Evolutionary conservation across 148 eudicot genomes (phyloP), one percentile per base, ranked within the genome.

Genomic region (Vaccinium darrowii): DNA sequence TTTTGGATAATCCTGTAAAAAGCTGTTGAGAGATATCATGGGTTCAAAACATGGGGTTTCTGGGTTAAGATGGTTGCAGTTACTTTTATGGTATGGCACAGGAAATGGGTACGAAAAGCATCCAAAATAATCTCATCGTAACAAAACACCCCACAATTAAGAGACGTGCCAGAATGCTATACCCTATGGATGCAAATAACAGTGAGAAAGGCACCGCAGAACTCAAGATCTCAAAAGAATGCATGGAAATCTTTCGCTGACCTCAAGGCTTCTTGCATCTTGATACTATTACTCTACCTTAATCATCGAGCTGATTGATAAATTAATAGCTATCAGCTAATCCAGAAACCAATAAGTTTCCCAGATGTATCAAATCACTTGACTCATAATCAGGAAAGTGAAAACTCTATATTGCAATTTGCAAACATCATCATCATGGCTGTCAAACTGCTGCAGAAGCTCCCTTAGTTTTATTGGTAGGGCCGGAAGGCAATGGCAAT

Each of bases 11-110:
- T 36, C 67, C n/a, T 62, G 67, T 23, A 56, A 57, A 43, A 10
- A 10, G 63, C 52, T 39, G 18, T n/a, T 8, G 25, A 33, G 49
- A 33, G 25, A 18, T 36, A 15, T 27, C 43, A 30, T 56, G 49
- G 49, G 49, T 79, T 54, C 81, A 79, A 79, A 79, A 54, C 65
- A 79, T 10, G 33, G 81, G 47, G 47, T 65, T 79, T 5, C 15
- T 56, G 19, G 25, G 82, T 57, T 33, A 36, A 79, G 69, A 27
- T 50, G 47, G 67, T 56, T 3, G 43, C 49, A 57, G 6, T 7
- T 56, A 57, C 25, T 56, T 56, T 54, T 33, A 56, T 57, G 3
- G 16, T 16, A 43, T 18, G 25, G 67, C 65, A 79, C 7, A 30
- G 21, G 57, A 54, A 76, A 27, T n/a, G 39, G 62, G 60, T 15